Percentiles rank a stretch among this genome's conserved stretches.
These are phyloP conservation scores for Ustilago loliicola DNA, from an alignment of 1,284 basidiomycete species.

Conservation along the genomic window DNA sequence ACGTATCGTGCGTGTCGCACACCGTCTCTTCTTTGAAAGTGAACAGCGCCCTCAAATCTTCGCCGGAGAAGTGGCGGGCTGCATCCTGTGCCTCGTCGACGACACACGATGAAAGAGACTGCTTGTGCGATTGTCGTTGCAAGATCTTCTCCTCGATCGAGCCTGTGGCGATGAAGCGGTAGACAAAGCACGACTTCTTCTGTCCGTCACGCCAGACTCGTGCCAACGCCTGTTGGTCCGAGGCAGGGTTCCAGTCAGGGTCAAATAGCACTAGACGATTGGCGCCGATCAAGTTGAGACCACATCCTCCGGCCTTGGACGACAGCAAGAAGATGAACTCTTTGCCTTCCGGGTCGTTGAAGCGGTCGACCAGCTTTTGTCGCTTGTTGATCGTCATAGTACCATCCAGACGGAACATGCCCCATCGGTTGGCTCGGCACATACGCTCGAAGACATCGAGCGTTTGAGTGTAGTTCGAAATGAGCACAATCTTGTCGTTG, in stretches of 20 bases:
- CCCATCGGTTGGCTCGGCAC: conserved; percentile 78
- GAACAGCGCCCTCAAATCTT: conserved; percentile 91
- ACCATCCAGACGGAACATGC: conserved; percentile 91
- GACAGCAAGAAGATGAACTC: conserved; percentile 98
- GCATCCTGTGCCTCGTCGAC: conserved; percentile 97
- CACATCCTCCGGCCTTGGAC: conserved; percentile 97
- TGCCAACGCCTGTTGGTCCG: conserved; percentile 97
- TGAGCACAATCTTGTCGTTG: conserved; percentile 95
- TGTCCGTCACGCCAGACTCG: conserved; percentile 99
- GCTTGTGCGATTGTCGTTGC: conserved; percentile 89
- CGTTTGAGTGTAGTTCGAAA: conserved; percentile 98
- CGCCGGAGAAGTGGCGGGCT: conserved; percentile 93
- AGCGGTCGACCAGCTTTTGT: conserved; percentile 96
- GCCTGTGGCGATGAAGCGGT: conserved; percentile 96
- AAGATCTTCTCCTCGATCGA: conserved; percentile 99
- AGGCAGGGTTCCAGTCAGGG: conserved; percentile 98
- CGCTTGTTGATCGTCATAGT: conserved; percentile 93
- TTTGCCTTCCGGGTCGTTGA: conserved; percentile 94
- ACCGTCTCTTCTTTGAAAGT: conserved; percentile 87
- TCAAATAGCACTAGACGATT: conserved; percentile 97
- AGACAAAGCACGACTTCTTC: conserved; percentile 94
- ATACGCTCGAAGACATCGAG: conserved; percentile 79
- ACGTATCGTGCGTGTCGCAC: conserved; percentile 85
- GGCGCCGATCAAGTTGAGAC: conserved; percentile 98
- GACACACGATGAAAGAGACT: conserved; percentile 94